Conservation (phyloP, 1,284 basidiomycete genomes). For the Leccinum pallidistipes region DNA sequence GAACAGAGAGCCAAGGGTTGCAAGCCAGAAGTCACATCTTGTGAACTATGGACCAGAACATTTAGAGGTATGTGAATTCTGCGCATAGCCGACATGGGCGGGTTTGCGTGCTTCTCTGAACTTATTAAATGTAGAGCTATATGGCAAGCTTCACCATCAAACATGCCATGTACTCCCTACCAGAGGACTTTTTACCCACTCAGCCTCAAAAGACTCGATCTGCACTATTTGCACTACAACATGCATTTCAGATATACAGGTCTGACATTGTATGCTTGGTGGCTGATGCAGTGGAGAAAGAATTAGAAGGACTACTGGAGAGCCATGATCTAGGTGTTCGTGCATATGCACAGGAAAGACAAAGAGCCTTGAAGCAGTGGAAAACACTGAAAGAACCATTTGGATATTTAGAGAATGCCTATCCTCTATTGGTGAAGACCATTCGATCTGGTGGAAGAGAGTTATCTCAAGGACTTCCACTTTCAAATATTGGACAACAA, state of each 20-base stretch:
- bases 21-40: too few species aligned
- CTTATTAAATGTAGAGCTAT: neutral
- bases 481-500: neutral
- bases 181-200: too few species aligned
- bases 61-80: neutral
- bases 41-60: neutral
- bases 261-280: neutral
- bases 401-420: neutral
- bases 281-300: too few species aligned
- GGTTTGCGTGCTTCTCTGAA: too few species aligned
- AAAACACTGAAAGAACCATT: neutral
- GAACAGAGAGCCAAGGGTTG: too few species aligned
- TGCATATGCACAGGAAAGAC: neutral
- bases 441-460: neutral
- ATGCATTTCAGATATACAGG: neutral
- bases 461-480: neutral
- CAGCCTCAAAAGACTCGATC: too few species aligned
- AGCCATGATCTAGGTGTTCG: neutral
- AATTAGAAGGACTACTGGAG: too few species aligned
- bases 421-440: neutral
- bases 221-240: neutral
- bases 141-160: neutral
- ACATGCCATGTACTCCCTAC: neutral
- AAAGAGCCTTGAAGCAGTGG: neutral
- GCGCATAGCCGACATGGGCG: neutral